Evolutionary conservation across 371 early-diverging fungal genomes (phyloP), one percentile per base, ranked within the genome.

Genomic region (Mucor lusitanicus): DNA sequence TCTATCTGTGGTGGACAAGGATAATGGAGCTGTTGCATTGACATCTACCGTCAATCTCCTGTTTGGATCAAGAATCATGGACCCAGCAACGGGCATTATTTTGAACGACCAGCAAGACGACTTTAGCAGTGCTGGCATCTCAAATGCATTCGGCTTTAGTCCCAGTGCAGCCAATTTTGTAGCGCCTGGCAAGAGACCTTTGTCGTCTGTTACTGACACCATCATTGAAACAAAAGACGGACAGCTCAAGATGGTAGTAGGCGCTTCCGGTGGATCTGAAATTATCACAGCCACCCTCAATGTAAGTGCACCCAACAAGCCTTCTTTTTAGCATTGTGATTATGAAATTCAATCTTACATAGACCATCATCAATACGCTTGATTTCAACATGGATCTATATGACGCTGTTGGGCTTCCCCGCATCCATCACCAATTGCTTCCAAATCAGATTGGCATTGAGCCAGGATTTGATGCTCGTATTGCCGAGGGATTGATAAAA

Each of bases 51-150:
- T 98, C 13, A 98, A 99, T 79, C 81, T 97, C 19, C 69, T 91
- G 25, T 99, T 98, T 85, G 99, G 99, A 3, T 90, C 97, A 11
- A 90, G 89, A 40, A 70, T 98, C n/a, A 88, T 99, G 90, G 97
- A 98, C 76, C 89, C 87, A 1, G 79, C 64, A 21, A 97, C 99
- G 0, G 99, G 99, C n/a, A 88, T 99, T 33, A 93, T 99, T 44
- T 82, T 99, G 42, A 99, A 99, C 81, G 89, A 99, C 75, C 90
- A 97, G 70, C 97, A 99, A 91, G 99, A 99, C 73, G 99, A 99
- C 70, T 99, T 99, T 73, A 91, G 93, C 58, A 93, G 94, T 23
- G 95, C 59, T 11, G 61, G 61, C 1, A 12, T 33, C 6, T 8
- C n/a, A 0, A 61, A 61, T 61, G 48, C 48, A 5, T 61, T 46